Evolutionary conservation across 2,329 filamentous ascomycete species (phyloP), one percentile per base, ranked within the genome.

Genomic region (Fusarium protoensiforme): DNA sequence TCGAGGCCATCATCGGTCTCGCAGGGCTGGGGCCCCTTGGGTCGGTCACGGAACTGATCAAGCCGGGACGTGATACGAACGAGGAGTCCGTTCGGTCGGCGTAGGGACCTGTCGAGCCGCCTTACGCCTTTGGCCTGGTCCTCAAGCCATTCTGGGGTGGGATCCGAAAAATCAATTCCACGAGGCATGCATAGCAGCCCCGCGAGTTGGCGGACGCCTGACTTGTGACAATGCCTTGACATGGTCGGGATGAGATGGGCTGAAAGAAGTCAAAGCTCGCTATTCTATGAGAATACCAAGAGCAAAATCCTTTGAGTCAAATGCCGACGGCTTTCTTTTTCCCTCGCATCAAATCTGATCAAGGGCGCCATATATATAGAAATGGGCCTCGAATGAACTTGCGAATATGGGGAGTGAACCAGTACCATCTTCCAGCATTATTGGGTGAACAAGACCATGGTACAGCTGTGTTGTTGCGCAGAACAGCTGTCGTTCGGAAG

Each of bases 1-100:
- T 87, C 81, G 6, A 89, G 81, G 0, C 38, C 61, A 27, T 79
- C 72, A 73, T 89, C 87, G 5, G 75, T 75, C 7, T 61, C 14
- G 71, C 87, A 89, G 5, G 0, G 85, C 9, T 80, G 75, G 14
- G 84, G 83, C 13, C 71, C 73, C 18, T 80, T 75, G 9, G 56
- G 57, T 7, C 79, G 69, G 9, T 78, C 36, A 72, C 70, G 56
- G 43, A 79, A 57, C 13, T 62, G 61, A 14, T 74, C 67, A 9
- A 84, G 62, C 43, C 76, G 79, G 46, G 82, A 75, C 22, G 79
- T 73, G 5, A 84, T 62, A 7, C 84, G 81, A 43, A 77, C 74
- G 8, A 84, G 54, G 2, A 80, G 35, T 36, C 75, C 79, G 13
- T 75, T 77, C 1, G 82, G 78, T 1, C 75, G 74, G 7, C 73